Base-by-base conservation (phyloP, 106 monocot species). In the Dendrobium nobile region DNA sequence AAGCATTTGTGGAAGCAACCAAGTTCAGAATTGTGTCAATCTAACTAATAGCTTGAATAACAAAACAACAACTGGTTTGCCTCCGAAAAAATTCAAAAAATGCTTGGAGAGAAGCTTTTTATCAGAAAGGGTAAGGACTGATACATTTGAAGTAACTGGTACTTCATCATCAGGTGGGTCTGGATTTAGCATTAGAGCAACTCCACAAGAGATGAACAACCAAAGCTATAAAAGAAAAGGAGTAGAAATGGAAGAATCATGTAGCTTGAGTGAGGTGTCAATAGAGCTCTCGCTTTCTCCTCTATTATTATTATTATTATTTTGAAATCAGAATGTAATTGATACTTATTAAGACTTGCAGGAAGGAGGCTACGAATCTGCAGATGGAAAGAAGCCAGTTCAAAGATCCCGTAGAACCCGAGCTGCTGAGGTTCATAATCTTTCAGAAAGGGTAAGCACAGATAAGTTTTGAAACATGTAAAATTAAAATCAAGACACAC, bases 371-470 rank as follows among this genome's bases (percentile, higher is more conserved):
- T 76, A 76, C 27, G 76, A 76, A 27, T 76, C 76, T 26, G 48
- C 76, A 0, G 76, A 76, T 27, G 76, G 48, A 48, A 76, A 76
- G 76, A 74, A 74, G 43, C 58, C 59, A 5, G 76, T 48, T 26
- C 76, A 76, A 26, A 76, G 76, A 76, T 76, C 45, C 13, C 76
- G 76, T 13, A 79, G 79, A 58, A 58, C 81, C 31, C 84, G 86
- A 48, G 84, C 88, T 51, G 88, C 86, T 3, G 86, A 84, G 72
- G 80, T 88, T 56, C 91, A 91, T 47, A 91, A 86, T 83, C 82
- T 86, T 24, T 88, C 91, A 41, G 91, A 91, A 67, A 79, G 88
- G 84, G 91, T 91, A 80, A 22, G 16, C 9, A 33, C 31, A 41
- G 13, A 13, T 74, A 16, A 51, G 51, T 51, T 51, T 51, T 51